Conservation (phyloP, 1,284 basidiomycete genomes). For the Cryptococcus floricola region DNA sequence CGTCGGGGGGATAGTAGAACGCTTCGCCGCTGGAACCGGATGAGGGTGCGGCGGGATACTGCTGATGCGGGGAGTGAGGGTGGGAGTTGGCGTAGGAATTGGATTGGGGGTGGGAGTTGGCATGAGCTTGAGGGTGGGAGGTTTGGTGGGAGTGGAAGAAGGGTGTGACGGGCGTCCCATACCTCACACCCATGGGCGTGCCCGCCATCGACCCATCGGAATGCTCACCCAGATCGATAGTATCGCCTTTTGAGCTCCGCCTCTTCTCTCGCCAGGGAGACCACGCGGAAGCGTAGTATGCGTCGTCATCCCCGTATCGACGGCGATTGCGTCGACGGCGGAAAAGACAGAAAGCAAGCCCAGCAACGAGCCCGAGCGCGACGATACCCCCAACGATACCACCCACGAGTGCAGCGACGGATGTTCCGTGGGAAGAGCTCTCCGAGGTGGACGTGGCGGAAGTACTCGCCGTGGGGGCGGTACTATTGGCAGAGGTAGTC, state of each 20-base stretch:
- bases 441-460: background rate
- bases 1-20: background rate
- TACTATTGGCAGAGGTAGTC: background rate
- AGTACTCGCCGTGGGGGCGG: background rate
- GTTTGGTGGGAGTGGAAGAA: no score
- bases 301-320: background rate
- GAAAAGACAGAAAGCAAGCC: conserved; percentile 10
- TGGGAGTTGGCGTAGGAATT: no score
- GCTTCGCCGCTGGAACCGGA: background rate
- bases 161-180: no score
- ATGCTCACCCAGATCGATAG: background rate
- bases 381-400: conserved; percentile 14
- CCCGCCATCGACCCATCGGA: no score
- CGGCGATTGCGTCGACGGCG: background rate
- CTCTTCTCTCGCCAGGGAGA: background rate
- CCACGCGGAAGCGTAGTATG: background rate
- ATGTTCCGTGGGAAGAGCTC: background rate
- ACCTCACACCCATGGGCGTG: no score
- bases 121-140: no score
- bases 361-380: conserved; percentile 5
- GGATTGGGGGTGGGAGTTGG: no score
- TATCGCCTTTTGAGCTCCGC: background rate
- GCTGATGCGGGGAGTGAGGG: no score
- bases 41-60: background rate
- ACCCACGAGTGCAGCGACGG: conserved; percentile 8